Conservation (phyloP, 371 early-diverging fungal genomes). For the Basidiobolus heterosporus region DNA sequence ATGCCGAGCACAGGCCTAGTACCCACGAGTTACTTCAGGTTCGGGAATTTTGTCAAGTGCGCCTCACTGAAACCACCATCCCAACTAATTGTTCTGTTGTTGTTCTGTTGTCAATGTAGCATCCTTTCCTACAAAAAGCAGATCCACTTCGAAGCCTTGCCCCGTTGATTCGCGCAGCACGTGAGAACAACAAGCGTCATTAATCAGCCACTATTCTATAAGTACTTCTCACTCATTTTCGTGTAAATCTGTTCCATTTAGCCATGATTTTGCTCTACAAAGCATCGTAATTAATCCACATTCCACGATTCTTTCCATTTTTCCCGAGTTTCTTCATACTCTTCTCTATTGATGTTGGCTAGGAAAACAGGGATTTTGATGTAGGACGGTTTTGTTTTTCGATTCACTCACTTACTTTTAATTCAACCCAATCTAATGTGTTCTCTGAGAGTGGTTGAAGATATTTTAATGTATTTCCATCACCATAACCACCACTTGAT, state of each 20-base stretch:
- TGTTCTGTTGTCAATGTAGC: slow-evolving; percentile 17
- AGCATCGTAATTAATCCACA: neutral
- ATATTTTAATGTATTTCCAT: no score
- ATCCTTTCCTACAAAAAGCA: slow-evolving; percentile 76
- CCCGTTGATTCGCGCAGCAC: slow-evolving; percentile 75
- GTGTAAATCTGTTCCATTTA: neutral
- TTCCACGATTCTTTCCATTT: neutral
- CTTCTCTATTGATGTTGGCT: neutral
- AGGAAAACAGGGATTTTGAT: neutral
- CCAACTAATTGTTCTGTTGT: no score
- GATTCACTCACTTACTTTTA: no score
- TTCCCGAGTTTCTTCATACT: neutral
- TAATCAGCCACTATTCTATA: neutral
- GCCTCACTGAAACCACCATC: no score
- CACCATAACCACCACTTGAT: no score
- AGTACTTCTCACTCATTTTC: neutral
- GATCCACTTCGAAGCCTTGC: slow-evolving; percentile 72
- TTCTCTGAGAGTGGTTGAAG: no score
- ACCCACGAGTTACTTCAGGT: slow-evolving; percentile 55
- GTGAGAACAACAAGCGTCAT: slow-evolving; percentile 22
- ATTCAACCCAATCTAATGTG: no score
- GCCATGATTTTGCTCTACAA: no score
- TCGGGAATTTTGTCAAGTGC: neutral
- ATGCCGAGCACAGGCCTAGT: slow-evolving; percentile 66
- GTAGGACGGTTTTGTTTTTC: no score